Conservation (phyloP, 768 basidiomycete species). For the Saitozyma podzolica region DNA sequence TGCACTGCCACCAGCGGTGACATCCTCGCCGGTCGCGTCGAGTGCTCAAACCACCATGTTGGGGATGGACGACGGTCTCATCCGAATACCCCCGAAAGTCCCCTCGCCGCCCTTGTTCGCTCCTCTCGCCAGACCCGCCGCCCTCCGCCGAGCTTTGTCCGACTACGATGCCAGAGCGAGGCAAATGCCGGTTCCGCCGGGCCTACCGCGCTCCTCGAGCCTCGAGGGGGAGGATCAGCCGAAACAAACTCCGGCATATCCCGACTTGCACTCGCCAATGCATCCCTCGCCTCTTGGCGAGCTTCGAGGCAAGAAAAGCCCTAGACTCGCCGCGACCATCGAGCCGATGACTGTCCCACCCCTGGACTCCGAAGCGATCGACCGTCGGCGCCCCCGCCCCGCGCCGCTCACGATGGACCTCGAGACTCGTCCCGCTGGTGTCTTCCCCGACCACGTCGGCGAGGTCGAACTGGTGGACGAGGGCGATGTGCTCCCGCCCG, state of each 20-base stretch:
- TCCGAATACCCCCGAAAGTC: too few species aligned
- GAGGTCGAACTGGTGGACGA: slow-evolving; percentile 38
- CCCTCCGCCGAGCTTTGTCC: slow-evolving; percentile 34
- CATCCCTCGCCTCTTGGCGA: slow-evolving; percentile 8
- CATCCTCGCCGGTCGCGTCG: too few species aligned
- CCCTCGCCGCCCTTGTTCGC: slow-evolving; percentile 15
- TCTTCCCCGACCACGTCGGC: slow-evolving; percentile 12
- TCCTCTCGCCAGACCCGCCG: slow-evolving; percentile 31
- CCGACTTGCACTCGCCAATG: slow-evolving; percentile 18
- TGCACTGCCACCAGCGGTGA: too few species aligned
- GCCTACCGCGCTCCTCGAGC: slow-evolving; percentile 25
- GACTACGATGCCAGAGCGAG: slow-evolving; percentile 29
- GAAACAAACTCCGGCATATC: slow-evolving; percentile 16
- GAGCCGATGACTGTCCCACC: slow-evolving; percentile 2
- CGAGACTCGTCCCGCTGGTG: neutral
- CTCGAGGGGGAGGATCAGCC: slow-evolving; percentile 24
- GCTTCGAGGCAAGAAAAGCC: slow-evolving; percentile 21
- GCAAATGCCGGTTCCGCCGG: slow-evolving; percentile 8
- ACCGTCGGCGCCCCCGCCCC: too few species aligned
- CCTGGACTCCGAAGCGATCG: neutral
- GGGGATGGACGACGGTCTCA: too few species aligned
- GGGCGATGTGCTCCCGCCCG: slow-evolving; percentile 37
- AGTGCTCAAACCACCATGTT: too few species aligned
- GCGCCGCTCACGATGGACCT: too few species aligned
- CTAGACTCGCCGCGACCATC: slow-evolving; percentile 13